These are phyloP conservation scores for Onygenales sp. DNA, from an alignment of 2,329 filamentous ascomycete genomes.

Conservation along the genomic window DNA sequence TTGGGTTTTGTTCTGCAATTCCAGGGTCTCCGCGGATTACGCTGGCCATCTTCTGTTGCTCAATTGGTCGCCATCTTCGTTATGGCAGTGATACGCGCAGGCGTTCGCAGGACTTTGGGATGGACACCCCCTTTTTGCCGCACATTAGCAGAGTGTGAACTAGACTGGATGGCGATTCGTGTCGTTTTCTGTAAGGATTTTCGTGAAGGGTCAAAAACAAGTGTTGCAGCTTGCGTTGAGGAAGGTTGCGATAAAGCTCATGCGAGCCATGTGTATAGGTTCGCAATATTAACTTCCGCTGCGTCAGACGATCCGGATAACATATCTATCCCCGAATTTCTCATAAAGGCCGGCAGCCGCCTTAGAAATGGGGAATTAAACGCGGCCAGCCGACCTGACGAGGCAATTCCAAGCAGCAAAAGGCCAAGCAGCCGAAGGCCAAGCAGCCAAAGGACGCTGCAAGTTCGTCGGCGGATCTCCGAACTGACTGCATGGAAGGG, in stretches of 20 bases:
- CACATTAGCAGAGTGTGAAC: slow-evolving; percentile 11
- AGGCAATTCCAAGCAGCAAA: too few relatives aligned
- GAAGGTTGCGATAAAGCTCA: background rate
- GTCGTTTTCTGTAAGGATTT: background rate
- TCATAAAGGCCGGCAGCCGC: background rate
- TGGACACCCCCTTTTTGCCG: background rate
- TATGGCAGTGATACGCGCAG: slow-evolving; percentile 17
- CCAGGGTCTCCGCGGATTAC: slow-evolving; percentile 16
- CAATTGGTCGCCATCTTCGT: slow-evolving; percentile 15
- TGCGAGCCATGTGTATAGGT: background rate
- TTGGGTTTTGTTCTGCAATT: slow-evolving; percentile 21
- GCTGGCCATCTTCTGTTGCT: slow-evolving; percentile 16
- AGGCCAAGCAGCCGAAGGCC: background rate
- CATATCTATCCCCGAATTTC: background rate
- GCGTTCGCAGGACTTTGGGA: slow-evolving; percentile 15
- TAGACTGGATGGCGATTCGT: slow-evolving; percentile 18
- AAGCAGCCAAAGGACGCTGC: background rate
- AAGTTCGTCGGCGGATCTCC: background rate
- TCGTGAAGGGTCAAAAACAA: background rate
- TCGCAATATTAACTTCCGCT: background rate
- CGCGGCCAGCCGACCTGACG: background rate
- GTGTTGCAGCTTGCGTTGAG: background rate
- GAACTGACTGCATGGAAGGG: slow-evolving; percentile 13
- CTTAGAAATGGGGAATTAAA: background rate
- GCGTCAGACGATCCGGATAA: background rate